Evolutionary conservation across 2,329 filamentous ascomycete species (phyloP).

Genomic region (Alternaria panax): DNA sequence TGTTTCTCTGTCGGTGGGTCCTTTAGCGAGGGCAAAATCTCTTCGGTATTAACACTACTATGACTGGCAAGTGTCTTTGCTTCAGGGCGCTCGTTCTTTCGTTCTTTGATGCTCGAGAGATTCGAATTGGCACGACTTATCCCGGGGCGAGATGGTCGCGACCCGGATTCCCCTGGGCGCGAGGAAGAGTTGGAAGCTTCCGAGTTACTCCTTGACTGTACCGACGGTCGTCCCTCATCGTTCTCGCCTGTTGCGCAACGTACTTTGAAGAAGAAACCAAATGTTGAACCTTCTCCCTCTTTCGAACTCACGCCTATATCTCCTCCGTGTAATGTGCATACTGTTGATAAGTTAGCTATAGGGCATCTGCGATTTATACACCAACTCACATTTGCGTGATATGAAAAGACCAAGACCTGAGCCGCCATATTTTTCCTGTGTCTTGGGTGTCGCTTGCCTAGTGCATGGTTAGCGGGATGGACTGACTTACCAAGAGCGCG

Average conservation of each 20-base stretch:
- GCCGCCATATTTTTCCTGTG: conserved; percentile 53
- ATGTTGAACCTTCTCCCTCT: conserved; percentile 47
- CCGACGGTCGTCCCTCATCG: conserved; percentile 35
- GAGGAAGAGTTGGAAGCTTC: conserved; percentile 21
- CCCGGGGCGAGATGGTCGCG: conserved; percentile 27
- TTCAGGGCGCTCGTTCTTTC: conserved; percentile 23
- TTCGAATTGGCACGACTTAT: conserved; percentile 41
- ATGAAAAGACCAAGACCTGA: conserved; percentile 51
- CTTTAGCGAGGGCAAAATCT: conserved; percentile 35
- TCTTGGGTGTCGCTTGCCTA: conserved; percentile 50
- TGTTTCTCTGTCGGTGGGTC: conserved; percentile 44
- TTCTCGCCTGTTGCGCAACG: conserved; percentile 32
- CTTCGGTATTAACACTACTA: conserved; percentile 17
- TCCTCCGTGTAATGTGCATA: conserved; percentile 50
- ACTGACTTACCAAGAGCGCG: background rate
- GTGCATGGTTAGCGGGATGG: background rate
- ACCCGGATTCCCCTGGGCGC: conserved; percentile 18
- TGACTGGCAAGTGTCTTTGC: conserved; percentile 14
- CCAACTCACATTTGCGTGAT: conserved; percentile 44
- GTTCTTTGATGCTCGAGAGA: conserved; percentile 36
- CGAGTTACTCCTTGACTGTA: conserved; percentile 35
- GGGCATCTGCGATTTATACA: too few relatives aligned
- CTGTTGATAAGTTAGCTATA: conserved; percentile 15
- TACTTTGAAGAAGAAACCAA: conserved; percentile 50
- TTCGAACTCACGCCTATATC: conserved; percentile 48